Percentiles rank a stretch among this genome's conserved stretches.
phyloP scores from a whole-genome alignment of 805 yeast genomes.

The Kodamaea kakaduensis region DNA sequence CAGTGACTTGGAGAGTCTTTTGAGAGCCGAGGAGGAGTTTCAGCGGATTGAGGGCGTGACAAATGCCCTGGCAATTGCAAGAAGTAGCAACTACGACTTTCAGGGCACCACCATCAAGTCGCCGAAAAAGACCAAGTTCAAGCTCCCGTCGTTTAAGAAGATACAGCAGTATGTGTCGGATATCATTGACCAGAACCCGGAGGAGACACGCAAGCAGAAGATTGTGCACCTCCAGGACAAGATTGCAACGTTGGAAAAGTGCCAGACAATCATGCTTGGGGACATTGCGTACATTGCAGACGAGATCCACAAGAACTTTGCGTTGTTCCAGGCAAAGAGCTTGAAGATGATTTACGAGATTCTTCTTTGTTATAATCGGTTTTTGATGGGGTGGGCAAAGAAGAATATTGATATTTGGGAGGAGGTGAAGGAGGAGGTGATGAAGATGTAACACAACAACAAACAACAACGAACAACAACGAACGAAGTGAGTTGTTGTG shows the following conservation, averaged over 20 bases:
- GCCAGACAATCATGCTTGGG: conserved; percentile 41
- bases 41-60: conserved; percentile 22
- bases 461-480: no score
- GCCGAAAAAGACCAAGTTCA: conserved; percentile 36
- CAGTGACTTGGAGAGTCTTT: conserved; percentile 27
- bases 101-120: conserved; percentile 7
- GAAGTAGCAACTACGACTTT: conserved; percentile 21
- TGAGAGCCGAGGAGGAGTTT: conserved; percentile 29
- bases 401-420: conserved; percentile 67
- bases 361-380: conserved; percentile 49
- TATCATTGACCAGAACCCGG: conserved; percentile 65
- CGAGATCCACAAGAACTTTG: conserved; percentile 44
- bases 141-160: conserved; percentile 38
- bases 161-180: conserved; percentile 52
- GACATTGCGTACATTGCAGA: conserved; percentile 41
- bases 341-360: conserved; percentile 50
- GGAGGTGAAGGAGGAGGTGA: conserved; percentile 47
- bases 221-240: conserved; percentile 48
- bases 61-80: conserved; percentile 19
- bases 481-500: no score
- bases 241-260: conserved; percentile 48
- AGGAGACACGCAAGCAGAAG: conserved; percentile 53
- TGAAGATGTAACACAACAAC: conserved; percentile 23
- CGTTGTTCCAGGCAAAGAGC: conserved; percentile 47
- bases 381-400: conserved; percentile 62